Conservation (phyloP, 1,284 basidiomycete species). For the Boletus mariae region DNA sequence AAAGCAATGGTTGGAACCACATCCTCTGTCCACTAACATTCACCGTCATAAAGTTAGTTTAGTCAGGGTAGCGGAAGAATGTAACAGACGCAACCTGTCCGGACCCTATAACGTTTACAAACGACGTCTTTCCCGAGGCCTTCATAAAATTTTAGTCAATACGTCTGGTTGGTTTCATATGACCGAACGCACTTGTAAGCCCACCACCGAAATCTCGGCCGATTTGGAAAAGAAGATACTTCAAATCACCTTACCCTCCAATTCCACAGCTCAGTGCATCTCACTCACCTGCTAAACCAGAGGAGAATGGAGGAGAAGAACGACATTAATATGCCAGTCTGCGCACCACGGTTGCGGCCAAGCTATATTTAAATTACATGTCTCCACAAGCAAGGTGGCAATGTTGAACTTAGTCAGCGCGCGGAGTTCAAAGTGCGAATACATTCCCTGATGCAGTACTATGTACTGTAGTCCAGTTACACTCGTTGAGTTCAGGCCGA, state of each 20-base stretch:
- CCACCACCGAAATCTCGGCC: slow-evolving; percentile 91
- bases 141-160: slow-evolving; percentile 31
- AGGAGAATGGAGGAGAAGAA: slow-evolving; percentile 66
- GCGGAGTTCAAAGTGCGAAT: neutral
- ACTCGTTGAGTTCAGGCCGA: no score
- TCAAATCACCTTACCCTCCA: neutral
- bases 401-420: no score
- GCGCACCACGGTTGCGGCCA: neutral
- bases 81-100: slow-evolving; percentile 59
- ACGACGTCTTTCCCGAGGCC: slow-evolving; percentile 93
- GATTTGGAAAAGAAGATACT: slow-evolving; percentile 87
- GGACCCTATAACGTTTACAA: slow-evolving; percentile 86
- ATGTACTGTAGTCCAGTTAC: no score
- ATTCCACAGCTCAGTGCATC: neutral
- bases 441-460: no score
- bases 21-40: slow-evolving; percentile 79
- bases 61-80: neutral
- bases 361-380: no score
- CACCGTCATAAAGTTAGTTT: neutral
- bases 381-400: no score
- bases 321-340: slow-evolving; percentile 14
- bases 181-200: slow-evolving; percentile 66
- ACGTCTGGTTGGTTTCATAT: neutral
- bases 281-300: slow-evolving; percentile 60
- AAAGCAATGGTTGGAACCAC: slow-evolving; percentile 94